These are phyloP conservation scores for Nepenthes alata DNA, from an alignment of 179 eudicot genomes.

Conservation along the genomic window DNA sequence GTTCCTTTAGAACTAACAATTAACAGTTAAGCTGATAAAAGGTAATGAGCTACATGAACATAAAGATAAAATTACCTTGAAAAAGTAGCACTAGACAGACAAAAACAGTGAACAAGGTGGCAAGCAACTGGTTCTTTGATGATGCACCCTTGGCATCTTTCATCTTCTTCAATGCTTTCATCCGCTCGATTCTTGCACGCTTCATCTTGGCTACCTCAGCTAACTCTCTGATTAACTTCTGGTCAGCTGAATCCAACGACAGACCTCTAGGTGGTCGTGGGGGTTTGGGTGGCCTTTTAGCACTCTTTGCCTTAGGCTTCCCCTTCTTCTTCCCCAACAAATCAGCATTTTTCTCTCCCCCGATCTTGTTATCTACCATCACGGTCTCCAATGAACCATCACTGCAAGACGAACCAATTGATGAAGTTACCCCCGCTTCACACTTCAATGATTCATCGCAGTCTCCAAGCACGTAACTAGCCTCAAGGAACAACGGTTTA, in stretches of 20 bases:
- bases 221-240: conserved; percentile 65
- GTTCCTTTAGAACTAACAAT: background rate
- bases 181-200: conserved; percentile 57
- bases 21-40: conserved; percentile 3
- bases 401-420: conserved; percentile 16
- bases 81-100: conserved; percentile 60
- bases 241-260: conserved; percentile 69
- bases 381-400: conserved; percentile 17
- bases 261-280: conserved; percentile 71
- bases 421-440: conserved; percentile 18
- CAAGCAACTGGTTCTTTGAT: conserved; percentile 47
- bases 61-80: conserved; percentile 45
- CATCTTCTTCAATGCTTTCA: conserved; percentile 74
- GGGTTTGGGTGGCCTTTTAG: conserved; percentile 69
- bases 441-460: conserved; percentile 15
- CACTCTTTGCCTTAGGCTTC: conserved; percentile 52
- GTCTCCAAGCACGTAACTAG: conserved; percentile 10
- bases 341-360: conserved; percentile 20
- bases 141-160: conserved; percentile 45
- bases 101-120: conserved; percentile 52
- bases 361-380: conserved; percentile 25
- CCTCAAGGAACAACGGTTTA: background rate
- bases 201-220: conserved; percentile 55
- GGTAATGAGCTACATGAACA: background rate
- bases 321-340: conserved; percentile 35